Evolutionary conservation across 1,284 basidiomycete genomes (phyloP), one percentile per base, ranked within the genome.

Genomic region (Ustilago loliicola): DNA sequence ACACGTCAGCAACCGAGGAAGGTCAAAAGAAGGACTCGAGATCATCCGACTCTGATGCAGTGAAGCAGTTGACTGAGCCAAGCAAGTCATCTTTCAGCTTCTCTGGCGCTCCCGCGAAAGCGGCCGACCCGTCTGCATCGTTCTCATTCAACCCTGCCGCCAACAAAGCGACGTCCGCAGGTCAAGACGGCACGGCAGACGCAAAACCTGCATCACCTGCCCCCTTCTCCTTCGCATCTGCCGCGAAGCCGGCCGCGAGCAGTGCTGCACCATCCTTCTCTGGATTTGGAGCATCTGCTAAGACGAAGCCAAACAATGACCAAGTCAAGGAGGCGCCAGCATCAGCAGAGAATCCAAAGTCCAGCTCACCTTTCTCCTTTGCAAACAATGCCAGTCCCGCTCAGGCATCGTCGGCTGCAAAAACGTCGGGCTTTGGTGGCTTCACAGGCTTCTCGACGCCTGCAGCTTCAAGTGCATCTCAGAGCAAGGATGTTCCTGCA

Each of bases 1-100:
- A 17, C 7, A 56, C 32, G 11, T 27, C 45, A 50, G 47, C 21
- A 13, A 30, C 9, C 21, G 47, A 45, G 9, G 51, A 34, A 32
- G 23, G 30, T 15, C 17, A 32, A 13, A 29, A 15, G 48, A 50
- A 50, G 11, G 25, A 50, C 13, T 11, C 15, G 11, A 17, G n/a
- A 11, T 13, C 23, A 13, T 29, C 48, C 7, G 27, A 29, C n/a
- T 29, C 27, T 25, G 48, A 50, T 25, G 27, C 21, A 29, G 56
- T 21, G 10, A 48, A 15, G 27, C 48, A 58, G 23, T 17, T 34
- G 7, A 45, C 40, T 36, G 54, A 53, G 5, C 29, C 21, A 7
- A 52, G 53, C 17, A 68, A 68, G 59, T 45, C 71, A 1, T 21
- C 62, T 2, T 73, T 65, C 66, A 68, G 62, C 61, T 73, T 73